Conservation (phyloP, 371 early-diverging fungal genomes). For the Haplosporangium sp. region DNA sequence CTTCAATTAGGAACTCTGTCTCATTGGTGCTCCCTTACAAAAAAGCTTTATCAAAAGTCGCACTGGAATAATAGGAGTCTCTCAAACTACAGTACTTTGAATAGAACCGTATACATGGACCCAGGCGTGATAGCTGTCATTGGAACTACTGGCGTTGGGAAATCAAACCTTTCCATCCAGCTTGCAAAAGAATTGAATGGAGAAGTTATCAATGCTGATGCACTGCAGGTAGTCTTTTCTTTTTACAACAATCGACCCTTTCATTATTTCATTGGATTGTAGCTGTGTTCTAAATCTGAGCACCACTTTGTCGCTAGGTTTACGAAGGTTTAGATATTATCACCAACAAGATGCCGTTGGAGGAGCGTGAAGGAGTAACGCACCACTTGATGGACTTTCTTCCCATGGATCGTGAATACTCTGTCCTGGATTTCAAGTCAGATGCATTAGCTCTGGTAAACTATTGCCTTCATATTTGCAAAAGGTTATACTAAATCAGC, state of each 20-base stretch:
- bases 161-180: constrained; percentile 90
- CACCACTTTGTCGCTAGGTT: constrained; percentile 62
- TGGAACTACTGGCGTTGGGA: constrained; percentile 96
- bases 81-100: not conserved
- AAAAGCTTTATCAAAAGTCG: not conserved
- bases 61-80: not conserved
- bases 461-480: not conserved
- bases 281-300: not conserved
- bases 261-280: not conserved
- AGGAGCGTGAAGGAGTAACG: constrained; percentile 76
- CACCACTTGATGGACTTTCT: constrained; percentile 94
- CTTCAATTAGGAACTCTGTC: not conserved
- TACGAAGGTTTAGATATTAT: constrained; percentile 91
- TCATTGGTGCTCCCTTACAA: not conserved
- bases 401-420: constrained; percentile 82
- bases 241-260: not conserved
- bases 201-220: constrained; percentile 96
- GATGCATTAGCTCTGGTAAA: constrained; percentile 79
- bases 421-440: constrained; percentile 84
- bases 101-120: constrained; percentile 23
- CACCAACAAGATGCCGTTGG: constrained; percentile 90
- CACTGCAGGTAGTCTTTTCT: constrained; percentile 81
- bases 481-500: not conserved
- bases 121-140: constrained; percentile 65
- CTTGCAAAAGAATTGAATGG: constrained; percentile 85